Evolutionary conservation across 805 yeast genomes (phyloP), one percentile per base, ranked within the genome.

Genomic region (Zygotorulaspora florentina): DNA sequence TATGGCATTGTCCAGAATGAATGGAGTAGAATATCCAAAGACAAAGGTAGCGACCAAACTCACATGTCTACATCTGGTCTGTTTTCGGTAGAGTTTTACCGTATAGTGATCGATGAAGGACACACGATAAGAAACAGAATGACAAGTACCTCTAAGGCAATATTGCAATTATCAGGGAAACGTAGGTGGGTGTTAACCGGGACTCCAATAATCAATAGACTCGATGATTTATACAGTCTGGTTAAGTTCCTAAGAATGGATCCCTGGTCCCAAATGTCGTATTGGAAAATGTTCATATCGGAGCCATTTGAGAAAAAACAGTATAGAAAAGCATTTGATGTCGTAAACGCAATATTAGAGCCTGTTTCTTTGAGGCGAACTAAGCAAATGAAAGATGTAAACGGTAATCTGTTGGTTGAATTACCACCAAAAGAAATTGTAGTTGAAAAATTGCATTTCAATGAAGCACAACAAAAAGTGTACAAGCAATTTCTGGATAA

Each of bases 151-250:
- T 81, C 96, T 0, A 83, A 81, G 52, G 85, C 97, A 0, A 75
- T 89, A 7, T 79, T 77, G 64, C 84, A 77, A 17, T 59, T 90
- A n/a, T 57, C 67, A 8, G 80, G 87, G 55, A 69, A 73, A 15
- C 71, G 93, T 40, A 79, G 80, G 49, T 90, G 98, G 98, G 72
- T 85, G 2, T 69, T 91, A 39, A 88, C 97, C 0, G 98, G 98
- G 7, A 90, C 98, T 0, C 97, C 98, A 0, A 86, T 90, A 25
- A 85, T 89, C 33, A 90, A 90, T 63, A 70, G 90, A 51, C 70
- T 91, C 8, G 97, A 91, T 62, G 98, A 91, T 62, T 66, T 91
- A 39, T 90, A 77, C 59, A 83, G 95, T 5, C 65, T 89, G 40
- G 77, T 89, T 13, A 79, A 80, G 53, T 91, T 83, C 57, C 66